A percentile compares a stretch with the other conserved stretches of the same genome.
Evolutionary conservation across 2,329 filamentous ascomycete species (phyloP).

Genomic region (Claviceps humidiphila): DNA sequence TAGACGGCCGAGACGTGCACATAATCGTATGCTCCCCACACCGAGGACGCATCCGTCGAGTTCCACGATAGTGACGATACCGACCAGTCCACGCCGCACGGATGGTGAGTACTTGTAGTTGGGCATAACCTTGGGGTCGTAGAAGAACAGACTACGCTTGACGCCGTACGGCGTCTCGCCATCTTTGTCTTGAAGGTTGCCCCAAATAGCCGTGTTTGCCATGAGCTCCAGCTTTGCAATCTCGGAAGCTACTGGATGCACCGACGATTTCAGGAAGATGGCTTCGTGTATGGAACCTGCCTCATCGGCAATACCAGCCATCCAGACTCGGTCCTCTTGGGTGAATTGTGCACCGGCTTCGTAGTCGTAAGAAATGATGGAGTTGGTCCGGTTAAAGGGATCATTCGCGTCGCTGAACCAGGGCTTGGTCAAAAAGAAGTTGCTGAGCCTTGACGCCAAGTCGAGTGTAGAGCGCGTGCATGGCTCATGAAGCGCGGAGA

Average conservation of each 20-base stretch:
- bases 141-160: slow-evolving; percentile 43
- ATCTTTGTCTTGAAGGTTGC: neutral
- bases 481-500: neutral
- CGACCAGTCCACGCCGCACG: slow-evolving; percentile 37
- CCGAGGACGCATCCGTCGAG: slow-evolving; percentile 27
- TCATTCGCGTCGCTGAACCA: slow-evolving; percentile 39
- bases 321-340: slow-evolving; percentile 40
- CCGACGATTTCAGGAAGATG: slow-evolving; percentile 38
- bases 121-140: slow-evolving; percentile 30
- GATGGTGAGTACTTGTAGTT: slow-evolving; percentile 29
- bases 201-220: slow-evolving; percentile 1
- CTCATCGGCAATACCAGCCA: slow-evolving; percentile 47
- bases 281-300: slow-evolving; percentile 44
- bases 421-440: slow-evolving; percentile 39
- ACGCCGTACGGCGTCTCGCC: slow-evolving; percentile 20
- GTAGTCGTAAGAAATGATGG: slow-evolving; percentile 44
- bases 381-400: slow-evolving; percentile 39
- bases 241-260: slow-evolving; percentile 35
- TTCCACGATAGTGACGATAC: slow-evolving; percentile 29
- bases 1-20: slow-evolving; percentile 42
- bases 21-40: slow-evolving; percentile 44
- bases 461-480: slow-evolving; percentile 30
- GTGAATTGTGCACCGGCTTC: slow-evolving; percentile 28
- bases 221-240: slow-evolving; percentile 34
- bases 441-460: slow-evolving; percentile 31